These are phyloP conservation scores for Backusella luteola DNA, from an alignment of 192 early-diverging fungal genomes.

Conservation along the genomic window DNA sequence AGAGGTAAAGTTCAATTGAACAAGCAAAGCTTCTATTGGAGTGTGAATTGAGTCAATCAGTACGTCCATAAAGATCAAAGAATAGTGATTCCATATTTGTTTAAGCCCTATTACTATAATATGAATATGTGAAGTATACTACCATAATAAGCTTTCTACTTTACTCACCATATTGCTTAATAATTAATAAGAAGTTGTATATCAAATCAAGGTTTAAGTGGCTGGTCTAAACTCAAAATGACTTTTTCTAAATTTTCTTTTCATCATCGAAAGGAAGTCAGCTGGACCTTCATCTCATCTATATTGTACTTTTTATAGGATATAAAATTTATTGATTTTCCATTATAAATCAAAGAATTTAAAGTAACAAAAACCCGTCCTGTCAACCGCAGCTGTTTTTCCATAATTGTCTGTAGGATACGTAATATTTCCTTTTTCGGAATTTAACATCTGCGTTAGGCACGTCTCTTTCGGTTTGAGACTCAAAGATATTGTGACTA, in stretches of 20 bases:
- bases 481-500: slow-evolving; percentile 2
- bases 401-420: not conserved
- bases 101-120: no score
- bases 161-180: no score
- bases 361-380: not conserved
- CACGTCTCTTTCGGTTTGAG: not conserved
- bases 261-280: not conserved
- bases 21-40: no score
- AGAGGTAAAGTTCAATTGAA: no score
- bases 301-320: no score
- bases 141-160: no score
- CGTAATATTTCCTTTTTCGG: not conserved
- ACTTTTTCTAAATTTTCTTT: not conserved
- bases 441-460: not conserved
- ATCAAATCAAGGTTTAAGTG: not conserved
- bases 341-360: not conserved
- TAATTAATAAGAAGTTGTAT: no score
- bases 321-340: no score
- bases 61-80: no score
- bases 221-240: not conserved
- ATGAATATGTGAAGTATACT: no score
- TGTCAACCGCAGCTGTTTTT: not conserved
- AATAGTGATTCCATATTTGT: no score
- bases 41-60: no score
- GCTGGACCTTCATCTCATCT: not conserved